Evolutionary conservation across 2,329 filamentous ascomycete genomes (phyloP), one percentile per base, ranked within the genome.

Genomic region (Colletotrichum agaves): DNA sequence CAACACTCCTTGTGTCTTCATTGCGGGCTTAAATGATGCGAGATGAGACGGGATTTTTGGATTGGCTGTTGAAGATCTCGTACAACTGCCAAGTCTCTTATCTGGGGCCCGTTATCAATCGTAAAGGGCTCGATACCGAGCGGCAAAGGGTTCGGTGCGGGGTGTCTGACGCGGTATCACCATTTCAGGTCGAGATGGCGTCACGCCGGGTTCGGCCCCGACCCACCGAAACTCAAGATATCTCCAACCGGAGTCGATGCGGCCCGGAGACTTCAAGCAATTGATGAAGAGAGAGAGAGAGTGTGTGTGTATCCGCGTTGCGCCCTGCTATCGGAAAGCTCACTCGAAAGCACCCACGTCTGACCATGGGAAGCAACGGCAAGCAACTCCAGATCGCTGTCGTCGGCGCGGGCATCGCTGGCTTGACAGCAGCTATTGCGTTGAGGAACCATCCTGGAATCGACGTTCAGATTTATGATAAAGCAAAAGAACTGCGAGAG

Each of bases 341-440:
- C 17, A 31, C 4, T 1, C 3, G 31, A 5, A 12, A 23, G 8
- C n/a, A 27, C 27, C 2, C 5, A 27, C 27, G 6, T 8, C 19
- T 4, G 41, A 21, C 33, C 41, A 67, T 67, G 64, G 61, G 52
- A 0, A 21, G 13, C 13, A 50, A 27, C 27, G 27, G 10, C 15
- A 8, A 37, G 21, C 53, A 74, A 37, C 74, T 84, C 53, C 74
- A 77, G 8, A 76, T 86, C 5, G 80, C 83, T 43, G 83, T 87
- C 49, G 75, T 82, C 3, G 84, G 84, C 31, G 84, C 82, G 23
- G 84, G 84, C 19, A 85, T 87, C 44, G 83, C 78, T n/a, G 83
- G 84, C 0, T 78, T 86, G 4, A 80, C 80, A 13, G 77, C 83
- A 2, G 82, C 82, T 11, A 82, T 85, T 27, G 82, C 82, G 3